Evolutionary conservation across 1,284 basidiomycete species (phyloP).

Genomic region (Neolentinus lepideus): DNA sequence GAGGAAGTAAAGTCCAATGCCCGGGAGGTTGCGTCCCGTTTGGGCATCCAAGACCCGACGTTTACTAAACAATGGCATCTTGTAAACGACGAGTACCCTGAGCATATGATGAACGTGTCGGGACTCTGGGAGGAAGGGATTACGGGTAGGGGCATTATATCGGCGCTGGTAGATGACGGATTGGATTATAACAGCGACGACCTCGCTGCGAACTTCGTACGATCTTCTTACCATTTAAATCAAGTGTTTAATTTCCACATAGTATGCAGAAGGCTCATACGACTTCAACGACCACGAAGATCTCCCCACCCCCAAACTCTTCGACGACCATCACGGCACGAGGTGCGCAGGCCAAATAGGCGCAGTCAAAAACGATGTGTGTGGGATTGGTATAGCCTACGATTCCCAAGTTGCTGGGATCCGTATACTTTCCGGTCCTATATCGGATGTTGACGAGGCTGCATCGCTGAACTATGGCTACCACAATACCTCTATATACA

Average conservation of each 20-base stretch:
- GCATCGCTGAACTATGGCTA: constrained; percentile 92
- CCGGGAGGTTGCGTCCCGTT: constrained; percentile 47
- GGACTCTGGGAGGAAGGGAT: constrained; percentile 84
- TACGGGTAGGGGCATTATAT: constrained; percentile 81
- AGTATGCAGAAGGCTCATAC: constrained; percentile 89
- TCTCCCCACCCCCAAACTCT: constrained; percentile 82
- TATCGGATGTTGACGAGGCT: constrained; percentile 97
- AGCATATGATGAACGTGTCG: constrained; percentile 82
- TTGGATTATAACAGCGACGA: constrained; percentile 89
- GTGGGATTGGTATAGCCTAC: constrained; percentile 94
- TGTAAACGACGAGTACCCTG: constrained; percentile 67
- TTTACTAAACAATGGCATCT: constrained; percentile 93
- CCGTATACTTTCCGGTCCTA: constrained; percentile 94
- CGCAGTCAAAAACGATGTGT: constrained; percentile 93
- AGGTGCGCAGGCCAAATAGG: constrained; percentile 97
- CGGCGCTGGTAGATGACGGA: constrained; percentile 94
- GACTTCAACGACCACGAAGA: constrained; percentile 95
- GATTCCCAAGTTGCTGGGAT: constrained; percentile 88
- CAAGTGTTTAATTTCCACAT: constrained; percentile 6
- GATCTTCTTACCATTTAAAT: constrained; percentile 24
- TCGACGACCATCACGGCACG: constrained; percentile 96
- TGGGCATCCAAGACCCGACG: constrained; percentile 82
- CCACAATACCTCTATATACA: constrained; percentile 90
- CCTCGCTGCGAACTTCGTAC: constrained; percentile 85
- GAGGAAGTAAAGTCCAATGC: constrained; percentile 28